Evolutionary conservation across 2,329 filamentous ascomycete genomes (phyloP).

Genomic region (Fusarium graminum): DNA sequence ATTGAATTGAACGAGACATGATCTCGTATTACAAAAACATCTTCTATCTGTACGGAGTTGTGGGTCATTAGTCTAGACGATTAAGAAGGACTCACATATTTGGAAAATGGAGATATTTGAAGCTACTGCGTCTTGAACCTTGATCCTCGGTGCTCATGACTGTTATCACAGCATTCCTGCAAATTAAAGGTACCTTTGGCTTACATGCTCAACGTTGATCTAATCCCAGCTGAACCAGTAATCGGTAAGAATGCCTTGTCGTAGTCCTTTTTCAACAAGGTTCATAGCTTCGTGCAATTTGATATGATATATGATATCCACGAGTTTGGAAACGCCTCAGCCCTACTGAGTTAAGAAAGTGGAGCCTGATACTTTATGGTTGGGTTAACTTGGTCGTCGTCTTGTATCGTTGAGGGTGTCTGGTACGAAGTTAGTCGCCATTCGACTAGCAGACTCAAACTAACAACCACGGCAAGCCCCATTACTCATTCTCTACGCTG

Average conservation of each 20-base stretch:
- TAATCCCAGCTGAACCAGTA: not conserved
- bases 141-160: too few relatives aligned
- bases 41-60: not conserved
- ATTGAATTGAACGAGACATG: conserved; percentile 8
- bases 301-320: not conserved
- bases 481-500: not conserved
- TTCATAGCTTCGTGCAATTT: not conserved
- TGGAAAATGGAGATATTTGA: too few relatives aligned
- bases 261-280: not conserved
- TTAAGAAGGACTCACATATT: not conserved
- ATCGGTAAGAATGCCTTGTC: not conserved
- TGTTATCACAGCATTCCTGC: too few relatives aligned
- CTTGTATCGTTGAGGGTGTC: not conserved
- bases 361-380: not conserved
- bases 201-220: not conserved
- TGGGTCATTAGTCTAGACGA: not conserved
- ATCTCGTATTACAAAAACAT: not conserved
- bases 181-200: too few relatives aligned
- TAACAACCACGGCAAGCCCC: not conserved
- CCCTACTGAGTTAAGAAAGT: not conserved
- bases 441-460: not conserved
- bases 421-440: not conserved
- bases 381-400: not conserved
- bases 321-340: not conserved
- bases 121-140: too few relatives aligned